phyloP scores from a whole-genome alignment of 352 stramenopile genomes.

The Globisporangium radiosum region DNA sequence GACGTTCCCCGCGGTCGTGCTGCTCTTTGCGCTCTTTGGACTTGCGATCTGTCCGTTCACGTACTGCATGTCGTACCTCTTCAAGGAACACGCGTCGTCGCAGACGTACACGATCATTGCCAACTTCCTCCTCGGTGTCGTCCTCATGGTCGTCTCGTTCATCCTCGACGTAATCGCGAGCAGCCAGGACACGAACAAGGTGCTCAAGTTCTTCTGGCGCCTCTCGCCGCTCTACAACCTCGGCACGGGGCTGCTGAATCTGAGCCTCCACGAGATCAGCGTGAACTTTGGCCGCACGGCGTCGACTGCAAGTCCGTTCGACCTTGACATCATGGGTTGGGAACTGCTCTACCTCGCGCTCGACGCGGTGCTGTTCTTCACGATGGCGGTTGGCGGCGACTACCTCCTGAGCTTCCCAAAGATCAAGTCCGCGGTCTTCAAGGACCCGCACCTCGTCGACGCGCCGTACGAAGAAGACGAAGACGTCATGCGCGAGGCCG shows the following conservation, averaged over 20 bases:
- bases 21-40: conserved; percentile 54
- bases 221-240: conserved; percentile 55
- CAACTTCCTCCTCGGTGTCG: conserved; percentile 58
- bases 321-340: conserved; percentile 21
- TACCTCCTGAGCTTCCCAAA: conserved; percentile 56
- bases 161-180: conserved; percentile 22
- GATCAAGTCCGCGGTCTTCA: conserved; percentile 45
- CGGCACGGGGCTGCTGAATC: conserved; percentile 13
- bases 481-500: conserved; percentile 36
- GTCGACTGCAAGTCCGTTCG: conserved; percentile 19
- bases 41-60: conserved; percentile 55
- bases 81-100: conserved; percentile 38
- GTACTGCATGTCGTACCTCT: conserved; percentile 55
- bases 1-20: conserved; percentile 32
- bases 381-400: conserved; percentile 36
- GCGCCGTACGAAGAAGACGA: conserved; percentile 31
- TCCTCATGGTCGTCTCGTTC: conserved; percentile 57
- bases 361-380: conserved; percentile 17
- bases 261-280: conserved; percentile 13
- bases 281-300: conserved; percentile 5
- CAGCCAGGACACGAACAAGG: conserved; percentile 22
- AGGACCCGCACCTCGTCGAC: conserved; percentile 35
- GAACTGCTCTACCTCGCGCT: conserved; percentile 29
- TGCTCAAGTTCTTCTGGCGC: conserved; percentile 45
- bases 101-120: conserved; percentile 50